These are phyloP conservation scores for Eremomyces bilateralis DNA, from an alignment of 495 filamentous ascomycete genomes.

Conservation along the genomic window DNA sequence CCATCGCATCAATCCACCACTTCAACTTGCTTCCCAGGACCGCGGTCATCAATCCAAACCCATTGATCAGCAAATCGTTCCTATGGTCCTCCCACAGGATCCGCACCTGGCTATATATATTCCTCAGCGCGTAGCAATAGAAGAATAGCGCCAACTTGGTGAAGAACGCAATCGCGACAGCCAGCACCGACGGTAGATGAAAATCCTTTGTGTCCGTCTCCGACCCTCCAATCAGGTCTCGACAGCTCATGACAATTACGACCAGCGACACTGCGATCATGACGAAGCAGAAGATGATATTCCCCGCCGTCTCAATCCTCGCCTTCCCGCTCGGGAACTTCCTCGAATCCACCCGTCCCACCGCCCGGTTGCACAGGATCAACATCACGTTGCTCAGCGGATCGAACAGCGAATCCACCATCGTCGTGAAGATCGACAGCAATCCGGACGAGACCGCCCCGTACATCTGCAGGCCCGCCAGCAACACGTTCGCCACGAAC, in stretches of 20 bases:
- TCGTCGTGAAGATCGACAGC: constrained; percentile 89
- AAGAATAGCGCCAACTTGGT: constrained; percentile 72
- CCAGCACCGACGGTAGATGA: constrained; percentile 68
- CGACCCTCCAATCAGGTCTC: constrained; percentile 33
- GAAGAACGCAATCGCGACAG: constrained; percentile 61
- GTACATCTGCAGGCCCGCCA: constrained; percentile 70
- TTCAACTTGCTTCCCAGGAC: constrained; percentile 65
- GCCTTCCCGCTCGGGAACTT: constrained; percentile 89
- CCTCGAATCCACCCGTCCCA: constrained; percentile 68
- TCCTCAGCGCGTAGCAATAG: constrained; percentile 79
- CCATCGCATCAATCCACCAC: constrained; percentile 94
- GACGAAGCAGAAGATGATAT: constrained; percentile 92
- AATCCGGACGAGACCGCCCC: constrained; percentile 70
- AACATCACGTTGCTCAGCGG: constrained; percentile 78
- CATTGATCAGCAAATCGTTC: constrained; percentile 28
- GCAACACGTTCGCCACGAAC: constrained; percentile 60
- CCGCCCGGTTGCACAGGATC: constrained; percentile 70
- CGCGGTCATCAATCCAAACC: constrained; percentile 74
- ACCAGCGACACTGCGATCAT: constrained; percentile 85
- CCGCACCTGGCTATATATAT: constrained; percentile 73
- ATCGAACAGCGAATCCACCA: constrained; percentile 94
- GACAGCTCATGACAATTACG: constrained; percentile 66
- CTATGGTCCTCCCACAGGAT: constrained; percentile 53
- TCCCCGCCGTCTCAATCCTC: constrained; percentile 85
- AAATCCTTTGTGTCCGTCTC: constrained; percentile 27